Conservation (phyloP, 768 basidiomycete species). For the Dioszegia aurantiaca region DNA sequence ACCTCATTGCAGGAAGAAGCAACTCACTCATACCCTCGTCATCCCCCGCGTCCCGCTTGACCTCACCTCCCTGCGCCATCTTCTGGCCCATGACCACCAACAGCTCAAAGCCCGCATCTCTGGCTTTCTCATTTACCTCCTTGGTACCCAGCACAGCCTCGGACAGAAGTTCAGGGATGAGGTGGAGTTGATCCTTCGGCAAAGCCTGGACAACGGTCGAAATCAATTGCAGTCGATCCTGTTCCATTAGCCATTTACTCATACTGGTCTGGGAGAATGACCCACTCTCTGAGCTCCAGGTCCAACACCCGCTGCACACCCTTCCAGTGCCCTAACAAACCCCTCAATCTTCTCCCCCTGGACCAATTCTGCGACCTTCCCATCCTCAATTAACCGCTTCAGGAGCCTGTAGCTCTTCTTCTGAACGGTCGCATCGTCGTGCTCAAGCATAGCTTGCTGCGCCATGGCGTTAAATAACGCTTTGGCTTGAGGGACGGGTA, state of each 20-base stretch:
- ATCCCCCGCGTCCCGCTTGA: constrained; percentile 62
- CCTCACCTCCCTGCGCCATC: constrained; percentile 81
- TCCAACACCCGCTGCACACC: constrained; percentile 63
- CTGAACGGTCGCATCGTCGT: constrained; percentile 81
- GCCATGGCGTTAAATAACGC: constrained; percentile 69
- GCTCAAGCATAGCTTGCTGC: constrained; percentile 66
- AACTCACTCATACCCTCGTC: constrained; percentile 52
- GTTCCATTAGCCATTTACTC: constrained; percentile 3
- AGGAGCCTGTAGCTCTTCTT: constrained; percentile 93
- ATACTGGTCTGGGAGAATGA: constrained; percentile 1
- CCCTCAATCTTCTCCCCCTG: constrained; percentile 56
- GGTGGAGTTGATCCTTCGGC: constrained; percentile 68
- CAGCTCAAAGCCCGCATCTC: constrained; percentile 83
- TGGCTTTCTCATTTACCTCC: constrained; percentile 89
- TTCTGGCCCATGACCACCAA: constrained; percentile 87
- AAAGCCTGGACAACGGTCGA: constrained; percentile 66
- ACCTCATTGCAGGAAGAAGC: not conserved
- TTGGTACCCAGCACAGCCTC: constrained; percentile 95
- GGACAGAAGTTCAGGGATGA: constrained; percentile 83
- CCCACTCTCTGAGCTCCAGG: constrained; percentile 83
- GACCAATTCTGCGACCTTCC: constrained; percentile 55
- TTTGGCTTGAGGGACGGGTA: constrained; percentile 63
- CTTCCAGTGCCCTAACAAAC: constrained; percentile 66
- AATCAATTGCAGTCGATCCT: constrained; percentile 82
- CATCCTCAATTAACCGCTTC: constrained; percentile 66